Percentiles rank a stretch among this genome's conserved stretches.
These are phyloP conservation scores for Starmerella etchellsii DNA, from an alignment of 805 yeast species.

Conservation along the genomic window DNA sequence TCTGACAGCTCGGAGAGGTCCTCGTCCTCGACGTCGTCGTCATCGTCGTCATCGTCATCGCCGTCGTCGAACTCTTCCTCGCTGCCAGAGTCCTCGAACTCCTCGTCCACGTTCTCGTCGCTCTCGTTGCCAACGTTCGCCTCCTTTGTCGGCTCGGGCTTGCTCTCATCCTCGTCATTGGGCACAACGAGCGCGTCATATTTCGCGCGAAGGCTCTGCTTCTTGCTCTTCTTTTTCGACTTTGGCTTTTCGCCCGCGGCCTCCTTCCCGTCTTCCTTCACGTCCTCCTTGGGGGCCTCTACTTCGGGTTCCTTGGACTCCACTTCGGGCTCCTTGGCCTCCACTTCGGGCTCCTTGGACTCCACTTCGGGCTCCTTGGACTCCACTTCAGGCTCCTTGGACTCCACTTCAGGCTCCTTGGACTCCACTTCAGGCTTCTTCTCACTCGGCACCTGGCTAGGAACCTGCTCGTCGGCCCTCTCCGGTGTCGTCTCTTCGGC, in stretches of 20 bases:
- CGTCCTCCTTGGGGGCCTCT: not conserved
- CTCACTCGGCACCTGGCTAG: too few species aligned
- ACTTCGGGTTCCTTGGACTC: not conserved
- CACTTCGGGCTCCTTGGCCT: not conserved
- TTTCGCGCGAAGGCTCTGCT: constrained; percentile 12
- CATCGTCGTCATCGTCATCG: constrained; percentile 39
- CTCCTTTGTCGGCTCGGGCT: constrained; percentile 9
- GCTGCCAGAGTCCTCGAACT: constrained; percentile 22
- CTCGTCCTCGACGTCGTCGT: constrained; percentile 28
- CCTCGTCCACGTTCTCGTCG: constrained; percentile 33
- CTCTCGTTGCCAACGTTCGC: constrained; percentile 28
- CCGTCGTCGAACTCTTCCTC: constrained; percentile 48
- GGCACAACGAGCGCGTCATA: constrained; percentile 16
- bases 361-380: too few species aligned
- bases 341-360: constrained; percentile 2
- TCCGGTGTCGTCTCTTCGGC: too few species aligned
- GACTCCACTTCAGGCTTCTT: too few species aligned
- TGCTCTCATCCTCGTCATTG: constrained; percentile 14
- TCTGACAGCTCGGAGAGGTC: constrained; percentile 40
- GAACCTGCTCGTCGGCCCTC: too few species aligned
- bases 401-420: too few species aligned
- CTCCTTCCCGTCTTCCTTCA: not conserved
- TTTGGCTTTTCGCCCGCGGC: not conserved
- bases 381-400: too few species aligned
- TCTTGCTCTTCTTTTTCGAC: constrained; percentile 13